phyloP scores from a whole-genome alignment of 495 filamentous ascomycete species.

The Sporormia fimetaria region DNA sequence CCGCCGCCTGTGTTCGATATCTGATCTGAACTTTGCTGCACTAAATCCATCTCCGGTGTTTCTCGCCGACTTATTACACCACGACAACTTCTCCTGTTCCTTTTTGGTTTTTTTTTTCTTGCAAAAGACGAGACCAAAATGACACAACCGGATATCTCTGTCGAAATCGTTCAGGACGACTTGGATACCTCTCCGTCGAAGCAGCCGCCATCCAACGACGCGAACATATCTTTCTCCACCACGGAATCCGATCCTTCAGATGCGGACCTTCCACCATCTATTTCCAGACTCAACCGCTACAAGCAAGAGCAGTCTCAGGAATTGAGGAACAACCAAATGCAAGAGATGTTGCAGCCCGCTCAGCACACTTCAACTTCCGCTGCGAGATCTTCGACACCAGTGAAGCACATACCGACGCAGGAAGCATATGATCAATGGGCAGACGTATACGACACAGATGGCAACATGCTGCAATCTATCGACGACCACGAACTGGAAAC shows the following conservation, averaged over 20 bases:
- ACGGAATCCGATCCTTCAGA: slow-evolving; percentile 21
- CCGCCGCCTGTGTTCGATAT: too few relatives aligned
- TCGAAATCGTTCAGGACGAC: too few relatives aligned
- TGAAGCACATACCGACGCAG: slow-evolving; percentile 32
- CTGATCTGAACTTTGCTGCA: too few relatives aligned
- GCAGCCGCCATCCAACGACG: neutral
- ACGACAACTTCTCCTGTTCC: too few relatives aligned
- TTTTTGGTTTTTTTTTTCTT: too few relatives aligned
- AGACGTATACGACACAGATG: slow-evolving; percentile 57
- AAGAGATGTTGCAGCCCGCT: neutral
- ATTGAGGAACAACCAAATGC: slow-evolving; percentile 7
- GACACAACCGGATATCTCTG: too few relatives aligned
- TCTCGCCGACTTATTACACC: too few relatives aligned
- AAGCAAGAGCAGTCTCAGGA: neutral
- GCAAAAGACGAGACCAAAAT: too few relatives aligned
- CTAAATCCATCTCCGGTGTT: too few relatives aligned
- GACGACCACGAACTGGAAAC: slow-evolving; percentile 48
- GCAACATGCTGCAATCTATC: slow-evolving; percentile 61
- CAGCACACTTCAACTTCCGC: neutral
- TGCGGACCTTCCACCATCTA: neutral
- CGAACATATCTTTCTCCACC: slow-evolving; percentile 19
- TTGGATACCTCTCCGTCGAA: too few relatives aligned
- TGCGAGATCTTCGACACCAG: slow-evolving; percentile 10
- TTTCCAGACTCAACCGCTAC: slow-evolving; percentile 2
- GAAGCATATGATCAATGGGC: slow-evolving; percentile 40